Percentiles rank a stretch among this genome's conserved stretches.
Evolutionary conservation across 1,139 yeast species (phyloP).

Genomic region (Zhuliangozyma blackwelliae): DNA sequence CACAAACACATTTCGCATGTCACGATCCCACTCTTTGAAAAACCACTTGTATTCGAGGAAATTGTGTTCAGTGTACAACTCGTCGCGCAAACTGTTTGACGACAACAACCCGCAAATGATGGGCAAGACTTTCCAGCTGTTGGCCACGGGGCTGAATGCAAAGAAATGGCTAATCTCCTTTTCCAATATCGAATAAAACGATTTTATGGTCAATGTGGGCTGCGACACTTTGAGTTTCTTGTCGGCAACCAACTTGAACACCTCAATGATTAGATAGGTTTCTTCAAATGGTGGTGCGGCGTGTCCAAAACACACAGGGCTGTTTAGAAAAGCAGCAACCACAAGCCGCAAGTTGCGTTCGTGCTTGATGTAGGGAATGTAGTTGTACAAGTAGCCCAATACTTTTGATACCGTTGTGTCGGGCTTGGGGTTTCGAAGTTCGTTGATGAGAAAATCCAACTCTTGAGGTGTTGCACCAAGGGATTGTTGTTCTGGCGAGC

Average conservation of each 20-base stretch:
- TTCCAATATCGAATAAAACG: conserved; percentile 45
- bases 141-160: conserved; percentile 22
- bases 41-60: conserved; percentile 29
- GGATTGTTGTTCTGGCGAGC: neutral
- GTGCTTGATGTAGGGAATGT: conserved; percentile 58
- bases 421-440: conserved; percentile 36
- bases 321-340: conserved; percentile 46
- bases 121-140: conserved; percentile 57
- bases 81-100: conserved; percentile 36
- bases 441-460: conserved; percentile 45
- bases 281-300: conserved; percentile 35
- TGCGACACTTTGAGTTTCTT: conserved; percentile 55
- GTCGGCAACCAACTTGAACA: conserved; percentile 44
- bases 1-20: conserved; percentile 20
- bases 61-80: conserved; percentile 25
- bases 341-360: conserved; percentile 53
- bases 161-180: conserved; percentile 35
- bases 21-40: conserved; percentile 30
- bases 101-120: conserved; percentile 51
- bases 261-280: conserved; percentile 42
- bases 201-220: conserved; percentile 54
- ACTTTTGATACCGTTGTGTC: conserved; percentile 30
- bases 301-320: conserved; percentile 41
- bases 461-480: conserved; percentile 24
- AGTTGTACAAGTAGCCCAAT: conserved; percentile 54